Percentiles rank a stretch among this genome's conserved stretches.
Conservation (phyloP, 768 basidiomycete genomes). For the Hypholoma fasciculare region DNA sequence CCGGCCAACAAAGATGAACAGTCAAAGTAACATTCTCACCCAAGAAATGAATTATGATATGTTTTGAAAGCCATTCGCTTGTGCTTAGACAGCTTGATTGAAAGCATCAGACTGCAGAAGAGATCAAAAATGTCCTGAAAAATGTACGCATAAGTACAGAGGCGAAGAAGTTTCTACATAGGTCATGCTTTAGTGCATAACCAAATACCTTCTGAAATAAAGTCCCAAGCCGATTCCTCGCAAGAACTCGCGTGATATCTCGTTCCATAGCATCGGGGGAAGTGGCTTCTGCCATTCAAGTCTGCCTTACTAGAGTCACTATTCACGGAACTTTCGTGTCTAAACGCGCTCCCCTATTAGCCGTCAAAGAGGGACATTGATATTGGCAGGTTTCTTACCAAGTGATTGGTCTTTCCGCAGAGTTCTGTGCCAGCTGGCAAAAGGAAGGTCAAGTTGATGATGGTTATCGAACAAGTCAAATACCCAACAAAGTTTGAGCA, state of each 20-base stretch:
- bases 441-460: too few relatives aligned
- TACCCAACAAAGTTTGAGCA: too few relatives aligned
- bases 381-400: too few relatives aligned
- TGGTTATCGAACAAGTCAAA: too few relatives aligned
- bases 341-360: too few relatives aligned
- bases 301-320: too few relatives aligned
- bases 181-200: neutral
- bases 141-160: neutral
- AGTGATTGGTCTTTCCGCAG: too few relatives aligned
- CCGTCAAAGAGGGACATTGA: too few relatives aligned
- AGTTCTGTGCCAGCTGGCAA: too few relatives aligned
- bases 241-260: neutral
- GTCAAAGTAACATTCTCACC: neutral
- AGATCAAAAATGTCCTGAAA: constrained; percentile 1
- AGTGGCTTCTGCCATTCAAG: too few relatives aligned
- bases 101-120: neutral
- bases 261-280: neutral
- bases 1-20: neutral
- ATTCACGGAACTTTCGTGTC: too few relatives aligned
- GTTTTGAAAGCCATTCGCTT: neutral
- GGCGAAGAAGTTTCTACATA: neutral
- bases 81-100: neutral
- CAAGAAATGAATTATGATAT: neutral
- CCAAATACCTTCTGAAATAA: neutral
- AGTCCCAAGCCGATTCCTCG: neutral